phyloP scores from a whole-genome alignment of 345 rosid species.

The Acer negundo region DNA sequence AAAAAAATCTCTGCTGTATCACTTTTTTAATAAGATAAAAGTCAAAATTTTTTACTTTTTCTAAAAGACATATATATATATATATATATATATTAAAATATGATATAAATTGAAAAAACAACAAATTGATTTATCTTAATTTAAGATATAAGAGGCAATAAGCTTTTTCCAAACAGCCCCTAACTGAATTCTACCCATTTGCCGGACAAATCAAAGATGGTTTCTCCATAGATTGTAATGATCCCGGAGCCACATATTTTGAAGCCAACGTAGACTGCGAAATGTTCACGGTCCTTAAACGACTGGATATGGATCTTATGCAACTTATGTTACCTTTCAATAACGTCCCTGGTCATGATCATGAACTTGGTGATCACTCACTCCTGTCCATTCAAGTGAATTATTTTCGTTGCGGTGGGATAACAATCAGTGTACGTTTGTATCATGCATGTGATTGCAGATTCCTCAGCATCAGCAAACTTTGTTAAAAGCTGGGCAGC shows the following conservation, averaged over 20 bases:
- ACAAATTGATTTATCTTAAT: too few relatives aligned
- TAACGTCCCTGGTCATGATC: not conserved
- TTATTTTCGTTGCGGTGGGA: constrained; percentile 35
- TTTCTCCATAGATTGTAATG: constrained; percentile 29
- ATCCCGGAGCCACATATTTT: constrained; percentile 20
- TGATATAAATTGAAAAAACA: too few relatives aligned
- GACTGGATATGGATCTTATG: constrained; percentile 8
- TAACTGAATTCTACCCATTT: constrained; percentile 26
- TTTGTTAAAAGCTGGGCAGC: constrained; percentile 31
- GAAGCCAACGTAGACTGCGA: constrained; percentile 16
- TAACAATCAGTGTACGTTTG: constrained; percentile 26
- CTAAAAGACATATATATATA: too few relatives aligned
- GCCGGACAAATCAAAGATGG: constrained; percentile 28
- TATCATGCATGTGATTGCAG: constrained; percentile 31
- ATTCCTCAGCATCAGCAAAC: constrained; percentile 24
- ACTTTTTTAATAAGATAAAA: too few relatives aligned
- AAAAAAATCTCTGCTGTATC: too few relatives aligned
- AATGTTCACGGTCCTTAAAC: constrained; percentile 20
- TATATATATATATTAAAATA: too few relatives aligned
- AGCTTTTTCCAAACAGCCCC: too few relatives aligned
- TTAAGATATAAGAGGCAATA: too few relatives aligned
- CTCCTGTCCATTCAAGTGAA: constrained; percentile 29
- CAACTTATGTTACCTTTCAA: constrained; percentile 24
- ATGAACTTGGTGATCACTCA: not conserved
- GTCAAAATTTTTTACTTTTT: too few relatives aligned